These are phyloP conservation scores for Geoglossum glabrum DNA, from an alignment of 495 filamentous ascomycete genomes.

Conservation along the genomic window DNA sequence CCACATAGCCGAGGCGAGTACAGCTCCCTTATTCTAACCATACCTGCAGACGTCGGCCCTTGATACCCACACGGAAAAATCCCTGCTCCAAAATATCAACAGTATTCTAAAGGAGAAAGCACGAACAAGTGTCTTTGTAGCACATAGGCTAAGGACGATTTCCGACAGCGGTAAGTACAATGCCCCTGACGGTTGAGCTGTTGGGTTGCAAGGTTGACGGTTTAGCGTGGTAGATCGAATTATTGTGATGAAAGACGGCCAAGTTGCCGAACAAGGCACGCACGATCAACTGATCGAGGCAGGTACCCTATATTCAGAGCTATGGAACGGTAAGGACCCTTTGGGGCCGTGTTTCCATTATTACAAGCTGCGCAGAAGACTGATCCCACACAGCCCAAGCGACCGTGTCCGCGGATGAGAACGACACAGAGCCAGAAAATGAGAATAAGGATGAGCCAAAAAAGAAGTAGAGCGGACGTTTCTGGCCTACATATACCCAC, in stretches of 20 bases:
- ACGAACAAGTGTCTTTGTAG: conserved; percentile 83
- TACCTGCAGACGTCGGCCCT: conserved; percentile 55
- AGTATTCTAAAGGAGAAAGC: conserved; percentile 75
- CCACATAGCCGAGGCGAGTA: neutral
- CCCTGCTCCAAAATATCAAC: conserved; percentile 81
- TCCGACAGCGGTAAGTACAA: conserved; percentile 75
- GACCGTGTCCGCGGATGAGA: conserved; percentile 1
- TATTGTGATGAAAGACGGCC: conserved; percentile 69
- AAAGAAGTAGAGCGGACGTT: neutral
- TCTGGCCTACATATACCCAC: neutral
- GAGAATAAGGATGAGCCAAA: neutral
- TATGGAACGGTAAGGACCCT: conserved; percentile 61
- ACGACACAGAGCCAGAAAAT: neutral
- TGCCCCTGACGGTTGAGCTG: too few relatives aligned
- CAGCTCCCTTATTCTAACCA: neutral
- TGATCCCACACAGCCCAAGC: neutral
- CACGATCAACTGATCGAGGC: conserved; percentile 65
- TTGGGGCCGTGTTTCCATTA: neutral
- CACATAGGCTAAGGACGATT: conserved; percentile 79
- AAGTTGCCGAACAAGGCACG: conserved; percentile 68
- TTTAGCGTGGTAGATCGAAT: conserved; percentile 27
- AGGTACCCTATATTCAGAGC: conserved; percentile 59
- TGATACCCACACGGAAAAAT: conserved; percentile 90
- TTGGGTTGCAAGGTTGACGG: too few relatives aligned
- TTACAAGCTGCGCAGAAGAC: neutral